Conservation (phyloP, 495 filamentous ascomycete species). For the Lophiostoma macrostomum region DNA sequence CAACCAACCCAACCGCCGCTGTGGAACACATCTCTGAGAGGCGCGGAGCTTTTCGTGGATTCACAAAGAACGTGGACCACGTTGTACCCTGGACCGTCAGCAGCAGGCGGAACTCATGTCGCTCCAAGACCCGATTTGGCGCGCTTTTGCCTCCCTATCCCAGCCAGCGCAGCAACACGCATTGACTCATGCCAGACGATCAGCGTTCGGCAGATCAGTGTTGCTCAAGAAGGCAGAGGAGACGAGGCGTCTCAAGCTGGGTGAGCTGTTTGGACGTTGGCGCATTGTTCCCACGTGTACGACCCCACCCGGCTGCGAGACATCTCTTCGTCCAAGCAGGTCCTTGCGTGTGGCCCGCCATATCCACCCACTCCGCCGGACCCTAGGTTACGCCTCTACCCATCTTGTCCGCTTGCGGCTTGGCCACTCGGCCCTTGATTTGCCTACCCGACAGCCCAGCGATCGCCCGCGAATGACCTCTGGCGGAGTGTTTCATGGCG, state of each 20-base stretch:
- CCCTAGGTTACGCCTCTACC: constrained; percentile 2
- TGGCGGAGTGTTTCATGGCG: constrained; percentile 9
- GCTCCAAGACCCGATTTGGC: too few relatives aligned
- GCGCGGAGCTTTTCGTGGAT: constrained; percentile 21
- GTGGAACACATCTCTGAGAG: constrained; percentile 17
- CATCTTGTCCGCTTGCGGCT: constrained; percentile 24
- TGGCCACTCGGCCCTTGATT: not conserved
- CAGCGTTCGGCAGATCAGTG: too few relatives aligned
- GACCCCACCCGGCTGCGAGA: constrained; percentile 28
- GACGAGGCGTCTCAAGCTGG: too few relatives aligned
- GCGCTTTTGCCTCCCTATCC: too few relatives aligned
- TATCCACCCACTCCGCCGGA: constrained; percentile 5
- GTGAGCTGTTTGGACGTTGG: too few relatives aligned
- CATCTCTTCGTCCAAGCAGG: constrained; percentile 16
- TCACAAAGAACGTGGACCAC: constrained; percentile 33
- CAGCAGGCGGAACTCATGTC: too few relatives aligned
- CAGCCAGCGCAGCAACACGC: too few relatives aligned
- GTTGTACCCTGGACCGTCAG: constrained; percentile 35
- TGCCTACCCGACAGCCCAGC: not conserved
- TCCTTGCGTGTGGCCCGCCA: constrained; percentile 14
- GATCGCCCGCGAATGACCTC: not conserved
- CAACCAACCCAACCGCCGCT: constrained; percentile 12
- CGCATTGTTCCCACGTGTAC: constrained; percentile 27
- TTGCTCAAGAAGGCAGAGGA: too few relatives aligned
- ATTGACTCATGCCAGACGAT: too few relatives aligned